Base-by-base conservation (phyloP, 495 filamentous ascomycete species). In the Oleoguttula mirabilis region DNA sequence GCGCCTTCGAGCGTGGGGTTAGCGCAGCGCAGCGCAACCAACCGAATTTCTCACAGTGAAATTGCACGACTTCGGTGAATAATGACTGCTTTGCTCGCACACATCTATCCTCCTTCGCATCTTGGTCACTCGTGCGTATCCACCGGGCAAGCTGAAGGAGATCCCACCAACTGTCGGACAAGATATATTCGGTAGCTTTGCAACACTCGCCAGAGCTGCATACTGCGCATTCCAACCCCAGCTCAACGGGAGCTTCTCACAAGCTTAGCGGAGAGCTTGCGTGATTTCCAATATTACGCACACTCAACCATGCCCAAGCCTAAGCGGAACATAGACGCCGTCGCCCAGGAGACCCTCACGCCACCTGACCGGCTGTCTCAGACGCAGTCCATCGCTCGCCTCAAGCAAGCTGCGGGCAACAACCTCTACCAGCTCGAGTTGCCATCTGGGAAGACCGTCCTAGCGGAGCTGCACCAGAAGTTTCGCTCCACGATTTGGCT, bases 401-500 rank as follows among this genome's bases (percentile, higher is more conserved):
- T 90, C 36, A 59, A 82, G 57, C 82, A 87, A 57, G 80, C 77
- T 34, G 78, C 85, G 45, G 90, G 90, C 43, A 94, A 92, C 61
- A 88, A 79, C 57, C 69, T 92, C 21, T 95, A 90, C 66, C 67
- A 70, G 36, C 82, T 85, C 38, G 69, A 76, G 46, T 59, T 81
- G 21, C 76, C 76, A 1, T 58, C 72, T 36, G 62, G 58, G 23
- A 75, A 77, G 47, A 59, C 67, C 28, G 48, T 80, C 21, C 64
- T 94, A 4, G 80, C 82, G 17, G 88, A 94, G 65, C 70, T 96
- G 32, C 76, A 77, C 3, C 59, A 81, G 0, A 72, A 78, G 7
- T 95, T 96, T 56, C 84, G 87, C 36, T 86, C 81, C 36, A 84
- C 83, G 11, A 81, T 95, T 47, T 94, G 86, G 82, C 79, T 95